Evolutionary conservation across 371 early-diverging fungal species (phyloP).

Genomic region (Mucor lusitanicus): DNA sequence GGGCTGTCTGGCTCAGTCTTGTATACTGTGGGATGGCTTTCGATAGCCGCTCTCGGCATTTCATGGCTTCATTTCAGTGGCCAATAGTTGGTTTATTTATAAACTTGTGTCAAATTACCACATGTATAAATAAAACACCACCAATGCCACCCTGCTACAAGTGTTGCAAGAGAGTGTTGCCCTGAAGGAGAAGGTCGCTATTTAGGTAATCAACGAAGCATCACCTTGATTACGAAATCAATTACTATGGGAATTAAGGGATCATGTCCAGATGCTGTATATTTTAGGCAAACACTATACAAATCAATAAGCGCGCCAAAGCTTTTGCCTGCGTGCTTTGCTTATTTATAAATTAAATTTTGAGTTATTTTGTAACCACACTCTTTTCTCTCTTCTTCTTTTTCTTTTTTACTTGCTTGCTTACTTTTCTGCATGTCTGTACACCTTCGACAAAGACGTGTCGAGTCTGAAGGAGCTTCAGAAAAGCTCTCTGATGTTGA

Average conservation of each 20-base stretch:
- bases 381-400: neutral
- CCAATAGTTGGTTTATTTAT: neutral
- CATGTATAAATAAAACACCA: neutral
- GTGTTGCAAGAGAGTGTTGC: neutral
- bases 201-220: neutral
- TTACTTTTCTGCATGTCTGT: slow-evolving; percentile 8
- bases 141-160: neutral
- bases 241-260: neutral
- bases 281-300: no score
- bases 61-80: neutral
- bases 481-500: slow-evolving; percentile 14
- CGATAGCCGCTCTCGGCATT: no score
- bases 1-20: neutral
- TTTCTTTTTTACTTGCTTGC: neutral
- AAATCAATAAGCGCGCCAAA: neutral
- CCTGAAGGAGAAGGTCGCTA: neutral
- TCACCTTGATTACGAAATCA: neutral
- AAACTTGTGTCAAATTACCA: neutral
- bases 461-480: slow-evolving; percentile 14
- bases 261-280: neutral
- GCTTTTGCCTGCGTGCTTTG: neutral
- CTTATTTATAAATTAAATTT: neutral
- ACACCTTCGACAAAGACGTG: slow-evolving; percentile 26
- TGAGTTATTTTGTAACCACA: neutral
- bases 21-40: neutral